Evolutionary conservation across 331 rosid genomes (phyloP).

Genomic region (Rhamnella rubrinervis): DNA sequence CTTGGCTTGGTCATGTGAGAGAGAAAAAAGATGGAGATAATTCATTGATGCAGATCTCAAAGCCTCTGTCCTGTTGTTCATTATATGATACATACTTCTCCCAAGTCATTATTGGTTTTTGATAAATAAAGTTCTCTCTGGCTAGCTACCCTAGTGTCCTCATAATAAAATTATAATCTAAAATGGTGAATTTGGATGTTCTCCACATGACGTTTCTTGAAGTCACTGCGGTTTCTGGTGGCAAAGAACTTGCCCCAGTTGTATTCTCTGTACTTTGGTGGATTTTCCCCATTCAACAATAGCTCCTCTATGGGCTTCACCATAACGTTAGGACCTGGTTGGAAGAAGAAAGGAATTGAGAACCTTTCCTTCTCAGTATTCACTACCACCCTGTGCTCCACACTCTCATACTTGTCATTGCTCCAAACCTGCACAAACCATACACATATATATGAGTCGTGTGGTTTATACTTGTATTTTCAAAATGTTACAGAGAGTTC

Average conservation of each 20-base stretch:
- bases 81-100: not conserved
- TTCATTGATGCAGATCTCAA: not conserved
- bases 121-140: not conserved
- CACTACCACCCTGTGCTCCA: slow-evolving; percentile 87
- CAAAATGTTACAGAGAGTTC: not conserved
- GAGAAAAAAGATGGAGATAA: not conserved
- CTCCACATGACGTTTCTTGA: slow-evolving; percentile 63
- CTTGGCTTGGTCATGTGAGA: too few relatives aligned
- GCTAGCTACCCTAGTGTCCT: slow-evolving; percentile 7
- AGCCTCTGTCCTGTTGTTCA: not conserved
- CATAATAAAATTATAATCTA: slow-evolving; percentile 23
- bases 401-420: slow-evolving; percentile 78
- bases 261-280: slow-evolving; percentile 62
- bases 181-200: slow-evolving; percentile 76
- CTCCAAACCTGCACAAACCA: slow-evolving; percentile 68
- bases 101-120: not conserved
- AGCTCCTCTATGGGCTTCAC: slow-evolving; percentile 77
- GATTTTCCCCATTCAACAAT: slow-evolving; percentile 41
- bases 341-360: slow-evolving; percentile 76
- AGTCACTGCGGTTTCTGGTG: slow-evolving; percentile 64
- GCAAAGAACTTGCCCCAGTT: slow-evolving; percentile 68
- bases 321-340: slow-evolving; percentile 48
- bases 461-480: not conserved
- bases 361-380: slow-evolving; percentile 61
- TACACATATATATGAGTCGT: not conserved